These are phyloP conservation scores for Xylaria venustula DNA, from an alignment of 495 filamentous ascomycete genomes.

Conservation along the genomic window DNA sequence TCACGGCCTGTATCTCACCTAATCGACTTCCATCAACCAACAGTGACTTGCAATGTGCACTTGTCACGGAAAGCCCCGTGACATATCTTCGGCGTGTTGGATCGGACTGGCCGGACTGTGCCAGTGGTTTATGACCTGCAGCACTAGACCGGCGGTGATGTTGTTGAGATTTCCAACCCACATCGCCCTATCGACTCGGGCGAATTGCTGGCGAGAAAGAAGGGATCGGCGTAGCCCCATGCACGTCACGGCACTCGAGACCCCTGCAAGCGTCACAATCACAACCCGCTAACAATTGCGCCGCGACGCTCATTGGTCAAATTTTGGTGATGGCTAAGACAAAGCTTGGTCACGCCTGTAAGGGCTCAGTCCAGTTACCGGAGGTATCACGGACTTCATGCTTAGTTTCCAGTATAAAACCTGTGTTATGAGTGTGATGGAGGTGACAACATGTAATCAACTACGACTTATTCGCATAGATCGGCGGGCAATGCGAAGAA, in stretches of 20 bases:
- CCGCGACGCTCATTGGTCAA: background rate
- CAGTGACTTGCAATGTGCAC: too few species aligned
- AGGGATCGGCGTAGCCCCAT: constrained; percentile 7
- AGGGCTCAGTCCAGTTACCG: constrained; percentile 5
- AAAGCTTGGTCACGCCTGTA: background rate
- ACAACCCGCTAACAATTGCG: background rate
- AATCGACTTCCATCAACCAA: too few species aligned
- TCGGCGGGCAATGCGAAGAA: background rate
- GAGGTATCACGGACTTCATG: background rate
- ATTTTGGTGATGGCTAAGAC: background rate
- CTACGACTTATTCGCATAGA: background rate
- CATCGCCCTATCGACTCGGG: background rate
- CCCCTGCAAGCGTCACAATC: constrained; percentile 7
- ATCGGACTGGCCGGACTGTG: too few species aligned
- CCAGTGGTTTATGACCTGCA: too few species aligned
- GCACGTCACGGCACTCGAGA: background rate
- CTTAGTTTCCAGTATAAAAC: background rate
- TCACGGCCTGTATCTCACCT: too few species aligned
- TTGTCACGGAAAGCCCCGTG: too few species aligned
- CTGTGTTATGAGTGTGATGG: constrained; percentile 3
- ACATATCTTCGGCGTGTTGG: too few species aligned
- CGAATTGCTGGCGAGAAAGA: background rate
- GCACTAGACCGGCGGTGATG: background rate
- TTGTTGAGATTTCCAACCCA: background rate
- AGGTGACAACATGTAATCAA: background rate